Percentiles rank a stretch among this genome's conserved stretches.
These are phyloP conservation scores for Kodamaea derodonti DNA, from an alignment of 1,139 yeast species.

Conservation along the genomic window DNA sequence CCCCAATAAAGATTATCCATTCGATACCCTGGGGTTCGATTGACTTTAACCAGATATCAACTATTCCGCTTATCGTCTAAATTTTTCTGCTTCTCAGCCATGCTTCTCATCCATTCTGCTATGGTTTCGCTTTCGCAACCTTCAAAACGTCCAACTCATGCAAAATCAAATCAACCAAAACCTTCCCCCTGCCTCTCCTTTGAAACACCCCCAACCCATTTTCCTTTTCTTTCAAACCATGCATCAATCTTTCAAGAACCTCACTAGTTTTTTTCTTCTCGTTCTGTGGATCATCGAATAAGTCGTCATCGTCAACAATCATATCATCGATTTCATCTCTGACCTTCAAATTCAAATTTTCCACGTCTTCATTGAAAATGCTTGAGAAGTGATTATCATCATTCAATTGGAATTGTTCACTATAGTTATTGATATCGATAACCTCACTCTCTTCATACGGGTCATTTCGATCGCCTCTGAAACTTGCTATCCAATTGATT, in stretches of 20 bases:
- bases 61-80: too few species aligned
- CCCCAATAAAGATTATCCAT: too few species aligned
- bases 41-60: too few species aligned
- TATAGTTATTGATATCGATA: background rate
- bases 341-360: slow-evolving; percentile 2
- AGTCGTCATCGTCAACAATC: slow-evolving; percentile 14
- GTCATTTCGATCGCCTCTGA: background rate
- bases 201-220: background rate
- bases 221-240: background rate
- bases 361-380: slow-evolving; percentile 10
- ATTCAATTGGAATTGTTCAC: slow-evolving; percentile 7
- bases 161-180: slow-evolving; percentile 10
- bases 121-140: too few species aligned
- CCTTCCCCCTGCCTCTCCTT: slow-evolving; percentile 2
- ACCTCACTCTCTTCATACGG: background rate
- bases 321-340: slow-evolving; percentile 7
- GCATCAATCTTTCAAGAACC: background rate
- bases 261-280: background rate
- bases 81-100: too few species aligned
- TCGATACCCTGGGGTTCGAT: too few species aligned
- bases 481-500: slow-evolving; percentile 22
- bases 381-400: slow-evolving; percentile 14
- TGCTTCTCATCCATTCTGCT: too few species aligned
- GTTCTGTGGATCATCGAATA: slow-evolving; percentile 8
- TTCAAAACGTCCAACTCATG: slow-evolving; percentile 10